These are phyloP conservation scores for Grosmannia huntii DNA, from an alignment of 2,329 filamentous ascomycete genomes.

Conservation along the genomic window DNA sequence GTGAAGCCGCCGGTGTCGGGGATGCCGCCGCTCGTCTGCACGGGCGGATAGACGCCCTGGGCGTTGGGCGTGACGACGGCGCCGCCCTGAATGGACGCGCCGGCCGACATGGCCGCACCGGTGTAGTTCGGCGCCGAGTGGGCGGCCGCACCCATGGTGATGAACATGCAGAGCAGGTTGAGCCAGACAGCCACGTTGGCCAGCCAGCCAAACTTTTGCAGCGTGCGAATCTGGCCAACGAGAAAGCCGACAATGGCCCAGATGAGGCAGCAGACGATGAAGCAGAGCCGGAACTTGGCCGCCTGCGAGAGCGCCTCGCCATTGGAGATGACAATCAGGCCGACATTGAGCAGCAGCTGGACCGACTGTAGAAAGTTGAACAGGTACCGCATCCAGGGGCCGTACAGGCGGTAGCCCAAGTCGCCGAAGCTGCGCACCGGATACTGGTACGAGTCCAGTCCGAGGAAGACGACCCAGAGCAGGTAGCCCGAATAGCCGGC, in stretches of 20 bases:
- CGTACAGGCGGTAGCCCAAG: conserved; percentile 33
- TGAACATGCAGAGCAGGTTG: conserved; percentile 40
- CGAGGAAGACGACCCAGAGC: conserved; percentile 31
- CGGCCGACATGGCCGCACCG: conserved; percentile 17
- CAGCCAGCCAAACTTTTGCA: conserved; percentile 40
- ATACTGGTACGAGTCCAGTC: conserved; percentile 32
- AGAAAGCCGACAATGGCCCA: conserved; percentile 37
- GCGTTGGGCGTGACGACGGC: conserved; percentile 20
- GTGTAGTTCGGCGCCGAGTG: conserved; percentile 36
- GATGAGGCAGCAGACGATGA: conserved; percentile 36
- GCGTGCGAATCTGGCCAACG: conserved; percentile 41
- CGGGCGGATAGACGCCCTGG: conserved; percentile 18
- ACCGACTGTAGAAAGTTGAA: conserved; percentile 36
- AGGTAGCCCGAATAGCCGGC: conserved; percentile 31
- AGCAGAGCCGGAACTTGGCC: conserved; percentile 36
- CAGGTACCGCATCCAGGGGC: conserved; percentile 28
- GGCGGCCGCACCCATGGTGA: conserved; percentile 40
- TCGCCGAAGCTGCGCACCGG: conserved; percentile 34
- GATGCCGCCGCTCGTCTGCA: conserved; percentile 26
- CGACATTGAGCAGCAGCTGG: conserved; percentile 36
- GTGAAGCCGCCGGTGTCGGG: conserved; percentile 30
- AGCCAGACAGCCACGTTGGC: conserved; percentile 44
- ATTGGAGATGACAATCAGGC: conserved; percentile 37
- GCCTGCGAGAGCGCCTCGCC: conserved; percentile 42
- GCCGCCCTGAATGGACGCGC: conserved; percentile 16